A percentile compares a stretch with the other conserved stretches of the same genome.
phyloP scores from a whole-genome alignment of 257 asterid species.

The Nicotiana benthamiana region DNA sequence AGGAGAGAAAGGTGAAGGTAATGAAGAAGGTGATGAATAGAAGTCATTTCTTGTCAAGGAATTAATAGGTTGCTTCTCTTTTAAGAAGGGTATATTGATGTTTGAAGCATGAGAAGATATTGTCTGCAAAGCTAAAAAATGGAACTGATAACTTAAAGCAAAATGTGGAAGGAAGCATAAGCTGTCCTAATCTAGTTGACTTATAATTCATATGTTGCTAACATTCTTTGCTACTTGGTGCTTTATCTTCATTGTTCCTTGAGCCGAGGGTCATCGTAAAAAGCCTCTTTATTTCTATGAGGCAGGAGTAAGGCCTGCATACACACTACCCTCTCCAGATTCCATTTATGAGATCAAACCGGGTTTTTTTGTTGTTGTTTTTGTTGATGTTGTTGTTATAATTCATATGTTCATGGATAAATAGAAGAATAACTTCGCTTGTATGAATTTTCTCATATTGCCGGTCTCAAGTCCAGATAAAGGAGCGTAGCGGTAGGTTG shows the following conservation, averaged over 20 bases:
- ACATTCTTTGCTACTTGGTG: too few species aligned
- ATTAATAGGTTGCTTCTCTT: slow-evolving; percentile 31
- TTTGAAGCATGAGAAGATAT: slow-evolving; percentile 65
- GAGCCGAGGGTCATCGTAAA: too few species aligned
- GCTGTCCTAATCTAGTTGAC: slow-evolving; percentile 28
- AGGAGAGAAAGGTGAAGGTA: not conserved
- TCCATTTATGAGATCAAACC: too few species aligned
- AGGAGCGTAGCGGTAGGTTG: not conserved
- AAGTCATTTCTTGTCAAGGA: slow-evolving; percentile 40
- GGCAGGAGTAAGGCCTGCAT: too few species aligned
- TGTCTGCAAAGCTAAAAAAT: slow-evolving; percentile 34
- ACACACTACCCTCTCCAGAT: too few species aligned
- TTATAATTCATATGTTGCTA: slow-evolving; percentile 32
- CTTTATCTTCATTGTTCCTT: too few species aligned
- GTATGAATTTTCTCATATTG: not conserved
- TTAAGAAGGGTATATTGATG: slow-evolving; percentile 42
- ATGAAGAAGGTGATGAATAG: slow-evolving; percentile 25
- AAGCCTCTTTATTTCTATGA: too few species aligned
- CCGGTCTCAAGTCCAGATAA: not conserved
- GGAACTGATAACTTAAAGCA: slow-evolving; percentile 9
- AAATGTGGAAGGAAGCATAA: slow-evolving; percentile 24
- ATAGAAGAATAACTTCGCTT: not conserved
- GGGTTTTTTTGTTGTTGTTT: too few species aligned
- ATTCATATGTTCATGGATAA: slow-evolving; percentile 18
- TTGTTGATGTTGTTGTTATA: too few species aligned